phyloP scores from a whole-genome alignment of 441 rosid species.

The Viola pubescens region DNA sequence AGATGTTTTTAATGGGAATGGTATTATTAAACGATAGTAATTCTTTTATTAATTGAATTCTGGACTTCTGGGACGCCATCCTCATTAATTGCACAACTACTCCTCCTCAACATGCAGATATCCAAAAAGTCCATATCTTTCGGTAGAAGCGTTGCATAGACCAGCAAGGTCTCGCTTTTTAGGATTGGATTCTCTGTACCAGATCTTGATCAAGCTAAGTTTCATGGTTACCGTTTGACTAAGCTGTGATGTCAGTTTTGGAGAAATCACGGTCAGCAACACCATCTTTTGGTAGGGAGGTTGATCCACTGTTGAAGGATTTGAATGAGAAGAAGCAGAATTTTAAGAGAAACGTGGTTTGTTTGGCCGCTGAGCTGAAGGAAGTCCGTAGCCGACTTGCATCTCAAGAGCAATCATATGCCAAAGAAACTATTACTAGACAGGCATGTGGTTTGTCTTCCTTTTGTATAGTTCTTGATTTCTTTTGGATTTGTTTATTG shows the following conservation, averaged over 20 bases:
- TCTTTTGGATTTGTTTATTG: constrained; percentile 17
- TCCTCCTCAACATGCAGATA: constrained; percentile 33
- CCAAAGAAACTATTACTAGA: constrained; percentile 63
- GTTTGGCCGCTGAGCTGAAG: constrained; percentile 81
- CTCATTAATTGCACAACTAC: constrained; percentile 27
- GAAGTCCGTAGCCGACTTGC: constrained; percentile 67
- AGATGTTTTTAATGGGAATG: constrained; percentile 11
- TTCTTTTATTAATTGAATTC: constrained; percentile 1
- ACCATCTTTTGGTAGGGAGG: constrained; percentile 28
- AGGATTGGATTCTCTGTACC: neutral
- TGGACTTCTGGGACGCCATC: constrained; percentile 21
- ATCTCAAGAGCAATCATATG: constrained; percentile 59
- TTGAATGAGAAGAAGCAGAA: constrained; percentile 87
- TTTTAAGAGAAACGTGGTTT: constrained; percentile 76
- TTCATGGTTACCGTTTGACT: constrained; percentile 9
- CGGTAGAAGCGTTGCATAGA: constrained; percentile 15
- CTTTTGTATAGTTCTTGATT: constrained; percentile 14
- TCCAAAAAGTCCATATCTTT: constrained; percentile 17
- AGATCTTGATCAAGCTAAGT: constrained; percentile 17
- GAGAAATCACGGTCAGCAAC: constrained; percentile 23
- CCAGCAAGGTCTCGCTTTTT: constrained; percentile 12
- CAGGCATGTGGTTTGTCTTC: constrained; percentile 40
- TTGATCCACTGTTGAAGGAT: constrained; percentile 83
- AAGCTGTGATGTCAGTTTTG: constrained; percentile 35
- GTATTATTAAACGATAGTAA: neutral